Conservation (phyloP, 2,329 filamentous ascomycete genomes). For the Rhynchosporium agropyri region DNA sequence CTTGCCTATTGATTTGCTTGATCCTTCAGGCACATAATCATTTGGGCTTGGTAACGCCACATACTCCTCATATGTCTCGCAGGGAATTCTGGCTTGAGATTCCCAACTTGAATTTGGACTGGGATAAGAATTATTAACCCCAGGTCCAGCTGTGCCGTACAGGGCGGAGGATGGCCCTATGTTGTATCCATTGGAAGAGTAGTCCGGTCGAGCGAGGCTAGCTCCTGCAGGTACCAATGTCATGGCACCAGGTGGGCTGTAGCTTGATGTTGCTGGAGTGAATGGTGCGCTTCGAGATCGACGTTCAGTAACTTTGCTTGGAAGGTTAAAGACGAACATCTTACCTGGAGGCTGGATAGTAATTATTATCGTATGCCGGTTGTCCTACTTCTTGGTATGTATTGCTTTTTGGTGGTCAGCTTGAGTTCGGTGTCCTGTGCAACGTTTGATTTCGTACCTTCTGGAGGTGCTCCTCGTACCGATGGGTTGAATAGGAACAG, state of each 20-base stretch:
- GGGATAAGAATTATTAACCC: slow-evolving; percentile 38
- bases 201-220: slow-evolving; percentile 37
- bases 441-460: slow-evolving; percentile 39
- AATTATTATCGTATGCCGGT: slow-evolving; percentile 36
- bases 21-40: slow-evolving; percentile 62
- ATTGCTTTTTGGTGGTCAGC: slow-evolving; percentile 38
- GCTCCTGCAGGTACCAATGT: slow-evolving; percentile 27
- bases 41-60: slow-evolving; percentile 60
- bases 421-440: slow-evolving; percentile 22
- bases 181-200: slow-evolving; percentile 39
- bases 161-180: slow-evolving; percentile 36
- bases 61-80: slow-evolving; percentile 45
- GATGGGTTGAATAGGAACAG: slow-evolving; percentile 28
- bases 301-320: slow-evolving; percentile 37
- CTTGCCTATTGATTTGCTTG: slow-evolving; percentile 48
- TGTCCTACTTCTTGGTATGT: slow-evolving; percentile 36
- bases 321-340: slow-evolving; percentile 28
- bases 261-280: slow-evolving; percentile 34
- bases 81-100: slow-evolving; percentile 41
- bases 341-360: slow-evolving; percentile 42
- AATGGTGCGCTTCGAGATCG: slow-evolving; percentile 38
- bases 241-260: slow-evolving; percentile 35
- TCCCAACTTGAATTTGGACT: slow-evolving; percentile 40
- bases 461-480: slow-evolving; percentile 36
- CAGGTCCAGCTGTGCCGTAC: slow-evolving; percentile 40